Evolutionary conservation across 2,329 filamentous ascomycete genomes (phyloP), one percentile per base, ranked within the genome.

Genomic region (Aspergillus aculeatus): DNA sequence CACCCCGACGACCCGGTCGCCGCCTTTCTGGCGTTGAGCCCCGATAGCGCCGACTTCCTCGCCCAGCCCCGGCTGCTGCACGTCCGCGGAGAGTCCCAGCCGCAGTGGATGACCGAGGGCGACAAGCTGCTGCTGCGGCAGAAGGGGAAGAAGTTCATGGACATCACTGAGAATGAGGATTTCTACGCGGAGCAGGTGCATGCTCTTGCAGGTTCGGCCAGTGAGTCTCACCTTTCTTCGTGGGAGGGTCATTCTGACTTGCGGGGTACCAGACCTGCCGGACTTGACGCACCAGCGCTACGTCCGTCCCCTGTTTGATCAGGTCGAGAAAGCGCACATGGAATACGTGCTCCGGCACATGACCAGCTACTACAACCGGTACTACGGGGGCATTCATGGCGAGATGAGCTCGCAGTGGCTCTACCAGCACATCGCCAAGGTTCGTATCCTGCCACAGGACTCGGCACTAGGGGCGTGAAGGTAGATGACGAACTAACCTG

Each of bases 341-440:
- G n/a, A 48, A 26, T n/a, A 55, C 31, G 26, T 48, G 7, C 53
- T 55, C 2, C 41, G 26, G 41, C 53, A 55, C 23, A 55, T 55
- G 53, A 55, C 53, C n/a, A 31, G 38, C 41, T 55, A 55, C 53
- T 55, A 55, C 26, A 55, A 55, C 26, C 53, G 53, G 26, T 55
- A 55, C 26, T 55, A 55, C n/a, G 53, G 53, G 2, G 53, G 41
- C 4, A 47, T 48, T 12, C 53, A 55, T 44, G 53, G 53, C 41
- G 53, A 55, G 23, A 48, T 24, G 44, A 55, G 53, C 53, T 48
- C 53, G 11, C 23, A 55, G 19, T 55, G 53, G 53, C 53, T 55
- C 6, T 44, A 55, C 19, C 6, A 48, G 2, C 29, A 55, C 5
- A 55, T 55, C 24, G 53, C 53, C 19, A 31, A 35, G 53, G 53